These are phyloP conservation scores for Dichotomopilus funicola DNA, from an alignment of 2,329 filamentous ascomycete genomes.

Conservation along the genomic window DNA sequence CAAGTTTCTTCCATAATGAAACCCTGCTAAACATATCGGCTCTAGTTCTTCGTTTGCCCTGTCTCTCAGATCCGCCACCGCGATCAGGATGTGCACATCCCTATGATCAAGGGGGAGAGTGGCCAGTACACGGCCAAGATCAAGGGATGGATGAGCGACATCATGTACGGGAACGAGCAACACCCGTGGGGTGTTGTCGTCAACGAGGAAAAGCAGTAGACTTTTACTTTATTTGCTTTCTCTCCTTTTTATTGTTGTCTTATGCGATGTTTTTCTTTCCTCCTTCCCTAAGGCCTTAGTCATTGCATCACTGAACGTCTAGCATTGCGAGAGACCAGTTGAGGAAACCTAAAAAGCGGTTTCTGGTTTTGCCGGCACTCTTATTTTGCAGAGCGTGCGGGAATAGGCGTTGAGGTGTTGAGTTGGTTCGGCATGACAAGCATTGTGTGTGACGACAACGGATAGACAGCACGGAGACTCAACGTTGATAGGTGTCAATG, in stretches of 20 bases:
- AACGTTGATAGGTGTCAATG: too few species aligned
- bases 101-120: constrained; percentile 48
- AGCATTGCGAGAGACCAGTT: too few species aligned
- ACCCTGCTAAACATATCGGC: neutral
- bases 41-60: constrained; percentile 63
- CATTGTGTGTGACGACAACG: too few species aligned
- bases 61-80: constrained; percentile 63
- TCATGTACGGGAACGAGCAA: constrained; percentile 66
- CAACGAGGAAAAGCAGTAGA: constrained; percentile 42
- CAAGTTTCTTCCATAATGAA: neutral
- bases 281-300: neutral
- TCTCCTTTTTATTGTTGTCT: neutral
- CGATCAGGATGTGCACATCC: constrained; percentile 55
- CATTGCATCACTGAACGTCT: too few species aligned
- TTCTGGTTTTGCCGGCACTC: too few species aligned
- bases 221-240: neutral
- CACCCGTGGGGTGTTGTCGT: constrained; percentile 67
- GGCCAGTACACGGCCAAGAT: constrained; percentile 54
- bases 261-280: neutral
- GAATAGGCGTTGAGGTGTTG: too few species aligned
- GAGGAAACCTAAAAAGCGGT: too few species aligned
- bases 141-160: constrained; percentile 62
- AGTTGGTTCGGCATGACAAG: too few species aligned
- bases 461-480: too few species aligned
- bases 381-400: too few species aligned